A percentile compares a stretch with the other conserved stretches of the same genome.
phyloP scores from a whole-genome alignment of 2,329 filamentous ascomycete genomes.

The Colletotrichum tropicale region DNA sequence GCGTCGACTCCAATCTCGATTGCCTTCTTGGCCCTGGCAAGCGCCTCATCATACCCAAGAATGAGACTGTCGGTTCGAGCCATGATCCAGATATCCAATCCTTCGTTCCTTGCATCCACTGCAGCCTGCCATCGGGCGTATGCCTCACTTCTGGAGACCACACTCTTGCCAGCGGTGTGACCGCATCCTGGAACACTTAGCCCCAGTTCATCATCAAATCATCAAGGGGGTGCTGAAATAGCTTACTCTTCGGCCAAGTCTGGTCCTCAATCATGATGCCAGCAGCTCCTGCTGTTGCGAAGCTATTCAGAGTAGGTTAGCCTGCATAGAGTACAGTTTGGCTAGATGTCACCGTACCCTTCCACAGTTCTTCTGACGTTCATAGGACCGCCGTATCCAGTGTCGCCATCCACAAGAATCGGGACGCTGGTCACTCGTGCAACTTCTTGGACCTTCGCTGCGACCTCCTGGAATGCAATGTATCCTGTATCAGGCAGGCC shows the following conservation, averaged over 20 bases:
- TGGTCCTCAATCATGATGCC: constrained; percentile 51
- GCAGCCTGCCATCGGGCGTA: constrained; percentile 51
- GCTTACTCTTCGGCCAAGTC: constrained; percentile 50
- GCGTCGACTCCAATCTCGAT: constrained; percentile 47
- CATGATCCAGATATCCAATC: constrained; percentile 48
- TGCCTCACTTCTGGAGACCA: constrained; percentile 48
- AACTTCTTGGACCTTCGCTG: constrained; percentile 47
- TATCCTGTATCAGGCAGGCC: constrained; percentile 53
- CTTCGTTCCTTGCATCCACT: constrained; percentile 47
- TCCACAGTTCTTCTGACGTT: constrained; percentile 51
- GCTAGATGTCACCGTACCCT: constrained; percentile 29
- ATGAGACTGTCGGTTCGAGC: constrained; percentile 48
- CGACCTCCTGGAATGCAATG: constrained; percentile 51
- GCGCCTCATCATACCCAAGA: constrained; percentile 48
- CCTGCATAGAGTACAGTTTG: background rate
- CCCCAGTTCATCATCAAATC: background rate
- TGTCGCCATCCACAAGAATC: constrained; percentile 50
- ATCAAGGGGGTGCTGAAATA: background rate
- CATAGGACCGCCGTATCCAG: constrained; percentile 51
- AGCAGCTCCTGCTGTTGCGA: constrained; percentile 42
- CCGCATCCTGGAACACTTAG: constrained; percentile 24
- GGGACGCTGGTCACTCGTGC: constrained; percentile 41
- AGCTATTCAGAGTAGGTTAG: background rate
- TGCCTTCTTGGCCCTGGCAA: constrained; percentile 43
- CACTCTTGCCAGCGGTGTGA: constrained; percentile 50